Percentiles rank a stretch among this genome's conserved stretches.
These are phyloP conservation scores for Fusarium sulawesiense DNA, from an alignment of 2,329 filamentous ascomycete genomes.

Conservation along the genomic window DNA sequence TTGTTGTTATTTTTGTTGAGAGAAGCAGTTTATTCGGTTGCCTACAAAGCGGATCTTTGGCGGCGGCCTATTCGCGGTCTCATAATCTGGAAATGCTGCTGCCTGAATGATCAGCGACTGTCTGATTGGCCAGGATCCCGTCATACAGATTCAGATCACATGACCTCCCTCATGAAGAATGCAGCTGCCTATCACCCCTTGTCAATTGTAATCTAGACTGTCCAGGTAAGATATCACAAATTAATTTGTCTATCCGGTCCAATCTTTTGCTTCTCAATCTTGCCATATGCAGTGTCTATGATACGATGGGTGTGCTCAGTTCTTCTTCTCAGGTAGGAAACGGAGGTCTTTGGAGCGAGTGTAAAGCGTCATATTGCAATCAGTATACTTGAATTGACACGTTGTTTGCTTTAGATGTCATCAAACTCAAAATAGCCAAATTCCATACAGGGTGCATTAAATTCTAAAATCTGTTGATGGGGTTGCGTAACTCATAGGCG, in stretches of 20 bases:
- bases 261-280: background rate
- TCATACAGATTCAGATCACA: background rate
- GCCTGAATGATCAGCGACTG: constrained; percentile 38
- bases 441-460: no score
- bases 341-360: background rate
- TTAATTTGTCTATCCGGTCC: constrained; percentile 7
- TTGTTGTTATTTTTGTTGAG: constrained; percentile 28
- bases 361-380: background rate
- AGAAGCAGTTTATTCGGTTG: constrained; percentile 45
- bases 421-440: no score
- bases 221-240: background rate
- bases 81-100: constrained; percentile 42
- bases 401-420: background rate
- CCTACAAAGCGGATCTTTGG: constrained; percentile 47
- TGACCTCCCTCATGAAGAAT: constrained; percentile 12
- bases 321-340: background rate
- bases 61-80: constrained; percentile 45
- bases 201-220: background rate
- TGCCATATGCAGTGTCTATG: background rate
- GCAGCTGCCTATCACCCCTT: constrained; percentile 29
- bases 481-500: no score
- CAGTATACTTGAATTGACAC: background rate
- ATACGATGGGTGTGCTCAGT: background rate
- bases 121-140: constrained; percentile 24
- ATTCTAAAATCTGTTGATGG: no score